phyloP scores from a whole-genome alignment of 768 basidiomycete species.

The Zangia roseola region DNA sequence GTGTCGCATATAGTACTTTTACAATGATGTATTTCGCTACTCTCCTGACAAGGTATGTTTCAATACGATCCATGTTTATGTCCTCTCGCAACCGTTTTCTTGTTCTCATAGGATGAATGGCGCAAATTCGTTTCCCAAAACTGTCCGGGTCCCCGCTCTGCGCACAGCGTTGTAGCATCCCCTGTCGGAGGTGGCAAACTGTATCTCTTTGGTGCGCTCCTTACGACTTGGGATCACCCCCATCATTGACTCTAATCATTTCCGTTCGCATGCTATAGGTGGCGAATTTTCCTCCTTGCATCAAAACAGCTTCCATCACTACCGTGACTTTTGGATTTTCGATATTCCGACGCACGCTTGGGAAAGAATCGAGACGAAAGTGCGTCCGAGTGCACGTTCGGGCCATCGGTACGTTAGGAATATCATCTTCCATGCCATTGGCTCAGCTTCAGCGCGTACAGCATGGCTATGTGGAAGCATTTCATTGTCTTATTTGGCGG shows the following conservation, averaged over 20 bases:
- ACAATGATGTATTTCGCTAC: slow-evolving; percentile 86
- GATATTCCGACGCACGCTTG: slow-evolving; percentile 76
- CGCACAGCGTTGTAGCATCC: slow-evolving; percentile 76
- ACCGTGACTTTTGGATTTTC: slow-evolving; percentile 87
- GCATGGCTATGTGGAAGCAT: slow-evolving; percentile 91
- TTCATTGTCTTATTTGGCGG: slow-evolving; percentile 86
- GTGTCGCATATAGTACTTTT: slow-evolving; percentile 63
- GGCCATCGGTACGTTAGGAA: slow-evolving; percentile 61
- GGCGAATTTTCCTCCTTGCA: slow-evolving; percentile 85
- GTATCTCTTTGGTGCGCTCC: slow-evolving; percentile 66
- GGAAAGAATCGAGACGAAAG: slow-evolving; percentile 88
- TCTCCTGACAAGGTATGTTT: slow-evolving; percentile 68
- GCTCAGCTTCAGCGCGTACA: slow-evolving; percentile 24
- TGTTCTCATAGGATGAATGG: slow-evolving; percentile 72
- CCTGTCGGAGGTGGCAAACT: slow-evolving; percentile 83
- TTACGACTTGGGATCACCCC: background rate
- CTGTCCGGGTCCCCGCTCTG: slow-evolving; percentile 84
- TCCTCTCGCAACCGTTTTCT: background rate
- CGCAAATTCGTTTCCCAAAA: slow-evolving; percentile 79
- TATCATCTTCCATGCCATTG: background rate
- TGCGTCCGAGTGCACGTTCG: slow-evolving; percentile 74
- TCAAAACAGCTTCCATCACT: slow-evolving; percentile 86
- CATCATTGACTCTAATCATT: background rate
- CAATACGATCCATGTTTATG: background rate
- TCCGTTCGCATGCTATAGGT: slow-evolving; percentile 36